phyloP scores from a whole-genome alignment of 306 rosid species.

The Ochetophila trinervis region DNA sequence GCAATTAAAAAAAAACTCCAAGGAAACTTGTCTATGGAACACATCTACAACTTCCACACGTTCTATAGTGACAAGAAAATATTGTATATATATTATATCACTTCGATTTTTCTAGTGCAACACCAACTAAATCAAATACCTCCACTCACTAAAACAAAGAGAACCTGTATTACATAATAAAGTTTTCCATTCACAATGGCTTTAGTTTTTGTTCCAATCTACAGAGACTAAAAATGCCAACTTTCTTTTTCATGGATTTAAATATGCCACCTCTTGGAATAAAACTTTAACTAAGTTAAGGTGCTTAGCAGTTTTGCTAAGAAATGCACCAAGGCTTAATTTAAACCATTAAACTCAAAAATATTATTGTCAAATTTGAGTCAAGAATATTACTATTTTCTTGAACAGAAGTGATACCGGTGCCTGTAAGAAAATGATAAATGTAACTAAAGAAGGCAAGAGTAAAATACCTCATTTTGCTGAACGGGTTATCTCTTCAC shows the following conservation, averaged over 20 bases:
- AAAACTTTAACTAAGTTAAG: neutral
- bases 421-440: neutral
- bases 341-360: too few relatives aligned
- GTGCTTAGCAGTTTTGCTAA: neutral
- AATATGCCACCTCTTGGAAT: neutral
- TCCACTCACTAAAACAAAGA: too few relatives aligned
- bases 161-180: too few relatives aligned
- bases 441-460: neutral
- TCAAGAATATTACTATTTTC: neutral
- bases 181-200: neutral
- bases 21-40: too few relatives aligned
- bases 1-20: too few relatives aligned
- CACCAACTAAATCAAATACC: too few relatives aligned
- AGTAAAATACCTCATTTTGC: constrained; percentile 58
- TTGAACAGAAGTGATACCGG: neutral
- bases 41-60: too few relatives aligned
- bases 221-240: neutral
- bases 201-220: neutral
- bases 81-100: too few relatives aligned
- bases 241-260: neutral
- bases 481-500: constrained; percentile 32
- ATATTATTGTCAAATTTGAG: neutral
- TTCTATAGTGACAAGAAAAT: too few relatives aligned
- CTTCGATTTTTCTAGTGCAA: too few relatives aligned
- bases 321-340: too few relatives aligned